A percentile compares a stretch with the other conserved stretches of the same genome.
Conservation (phyloP, 2,329 filamentous ascomycete genomes). For the Ilyonectria mors-panacis region DNA sequence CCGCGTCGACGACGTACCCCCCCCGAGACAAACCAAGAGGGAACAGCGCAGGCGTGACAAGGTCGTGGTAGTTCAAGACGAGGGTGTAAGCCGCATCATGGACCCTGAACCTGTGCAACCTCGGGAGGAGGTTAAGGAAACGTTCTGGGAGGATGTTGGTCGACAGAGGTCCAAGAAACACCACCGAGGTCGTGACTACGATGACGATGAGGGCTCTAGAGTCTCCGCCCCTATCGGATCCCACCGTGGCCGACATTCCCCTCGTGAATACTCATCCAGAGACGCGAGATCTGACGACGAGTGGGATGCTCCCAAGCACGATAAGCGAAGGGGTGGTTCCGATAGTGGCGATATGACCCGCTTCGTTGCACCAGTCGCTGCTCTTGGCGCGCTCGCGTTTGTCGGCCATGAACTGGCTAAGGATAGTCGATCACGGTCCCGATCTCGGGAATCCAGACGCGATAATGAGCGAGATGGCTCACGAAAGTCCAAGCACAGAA, state of each 20-base stretch:
- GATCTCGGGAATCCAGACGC: constrained; percentile 20
- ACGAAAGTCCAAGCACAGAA: constrained; percentile 5
- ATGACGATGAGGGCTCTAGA: constrained; percentile 43
- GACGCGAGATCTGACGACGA: constrained; percentile 36
- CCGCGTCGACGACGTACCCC: constrained; percentile 46
- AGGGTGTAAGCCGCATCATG: constrained; percentile 36
- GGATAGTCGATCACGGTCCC: constrained; percentile 15
- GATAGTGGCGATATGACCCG: constrained; percentile 21
- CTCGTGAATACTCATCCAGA: constrained; percentile 29
- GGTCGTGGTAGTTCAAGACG: constrained; percentile 49
- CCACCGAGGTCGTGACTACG: constrained; percentile 44
- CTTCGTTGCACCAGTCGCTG: constrained; percentile 37
- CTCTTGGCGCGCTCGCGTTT: constrained; percentile 37
- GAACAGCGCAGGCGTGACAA: constrained; percentile 61
- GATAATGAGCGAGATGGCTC: constrained; percentile 17
- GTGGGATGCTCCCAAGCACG: constrained; percentile 14
- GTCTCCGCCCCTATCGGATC: constrained; percentile 51
- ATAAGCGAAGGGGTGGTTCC: constrained; percentile 19
- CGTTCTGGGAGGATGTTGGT: constrained; percentile 47
- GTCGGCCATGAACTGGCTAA: constrained; percentile 14
- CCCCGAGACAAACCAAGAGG: constrained; percentile 50
- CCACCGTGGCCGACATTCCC: constrained; percentile 45
- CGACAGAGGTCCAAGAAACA: constrained; percentile 54
- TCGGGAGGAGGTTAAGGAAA: constrained; percentile 42
- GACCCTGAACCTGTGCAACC: constrained; percentile 35